Evolutionary conservation across 2,329 filamentous ascomycete genomes (phyloP).

Genomic region (Calonectria fujianensis): DNA sequence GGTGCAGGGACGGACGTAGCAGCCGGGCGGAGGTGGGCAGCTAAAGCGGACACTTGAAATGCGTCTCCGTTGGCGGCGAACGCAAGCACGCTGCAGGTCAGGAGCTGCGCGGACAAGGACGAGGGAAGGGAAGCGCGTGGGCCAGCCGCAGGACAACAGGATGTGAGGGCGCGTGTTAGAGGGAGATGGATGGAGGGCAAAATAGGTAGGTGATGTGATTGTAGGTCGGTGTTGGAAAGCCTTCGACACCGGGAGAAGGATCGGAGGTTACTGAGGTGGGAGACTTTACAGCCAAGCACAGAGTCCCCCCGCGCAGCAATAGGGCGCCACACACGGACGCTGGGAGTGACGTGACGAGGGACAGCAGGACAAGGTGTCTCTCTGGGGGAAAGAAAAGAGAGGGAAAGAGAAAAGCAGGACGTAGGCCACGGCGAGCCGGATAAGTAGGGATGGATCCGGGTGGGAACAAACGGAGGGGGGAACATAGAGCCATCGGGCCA

Average conservation of each 20-base stretch:
- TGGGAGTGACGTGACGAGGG: slow-evolving; percentile 24
- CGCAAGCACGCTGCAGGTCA: neutral
- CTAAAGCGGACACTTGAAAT: slow-evolving; percentile 30
- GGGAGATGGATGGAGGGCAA: neutral
- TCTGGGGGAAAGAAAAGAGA: neutral
- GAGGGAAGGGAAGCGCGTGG: neutral
- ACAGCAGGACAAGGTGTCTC: slow-evolving; percentile 5
- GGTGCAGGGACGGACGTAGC: slow-evolving; percentile 23
- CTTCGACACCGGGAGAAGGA: slow-evolving; percentile 51
- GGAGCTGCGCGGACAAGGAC: neutral
- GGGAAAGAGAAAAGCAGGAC: neutral
- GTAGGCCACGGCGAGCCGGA: neutral
- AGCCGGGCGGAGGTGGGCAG: slow-evolving; percentile 20
- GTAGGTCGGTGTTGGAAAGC: slow-evolving; percentile 44
- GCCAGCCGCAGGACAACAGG: slow-evolving; percentile 7
- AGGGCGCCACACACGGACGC: slow-evolving; percentile 27
- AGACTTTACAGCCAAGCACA: slow-evolving; percentile 15
- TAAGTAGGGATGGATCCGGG: neutral
- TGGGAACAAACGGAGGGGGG: neutral
- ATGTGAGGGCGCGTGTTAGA: neutral
- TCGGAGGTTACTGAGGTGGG: slow-evolving; percentile 36
- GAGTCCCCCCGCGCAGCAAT: slow-evolving; percentile 23
- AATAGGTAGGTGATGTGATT: slow-evolving; percentile 7
- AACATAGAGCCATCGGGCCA: neutral
- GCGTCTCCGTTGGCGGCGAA: slow-evolving; percentile 13